Percentiles rank a stretch among this genome's conserved stretches.
Evolutionary conservation across 208 protist species (phyloP).

Genomic region (Leishmania gerbilli): DNA sequence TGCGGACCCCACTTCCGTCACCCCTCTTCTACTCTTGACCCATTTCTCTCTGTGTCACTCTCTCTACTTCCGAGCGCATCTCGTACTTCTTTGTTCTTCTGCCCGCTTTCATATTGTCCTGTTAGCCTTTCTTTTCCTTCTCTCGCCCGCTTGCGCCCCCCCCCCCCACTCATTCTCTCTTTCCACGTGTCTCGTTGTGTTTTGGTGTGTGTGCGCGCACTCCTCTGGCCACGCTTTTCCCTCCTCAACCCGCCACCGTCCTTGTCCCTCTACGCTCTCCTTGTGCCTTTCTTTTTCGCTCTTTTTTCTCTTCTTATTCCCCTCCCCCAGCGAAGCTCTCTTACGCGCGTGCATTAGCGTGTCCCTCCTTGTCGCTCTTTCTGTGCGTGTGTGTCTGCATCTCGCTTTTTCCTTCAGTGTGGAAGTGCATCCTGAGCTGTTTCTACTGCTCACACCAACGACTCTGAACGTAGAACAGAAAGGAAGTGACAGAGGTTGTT

Average conservation of each 20-base stretch:
- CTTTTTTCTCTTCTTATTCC: neutral
- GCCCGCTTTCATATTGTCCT: neutral
- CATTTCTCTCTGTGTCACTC: neutral
- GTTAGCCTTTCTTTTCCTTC: neutral
- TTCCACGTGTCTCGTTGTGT: neutral
- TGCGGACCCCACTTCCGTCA: neutral
- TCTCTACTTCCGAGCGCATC: constrained; percentile 7
- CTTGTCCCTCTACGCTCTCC: neutral
- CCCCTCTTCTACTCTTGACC: neutral
- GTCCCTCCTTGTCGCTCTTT: constrained; percentile 1
- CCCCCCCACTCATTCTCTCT: neutral
- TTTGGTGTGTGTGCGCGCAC: neutral
- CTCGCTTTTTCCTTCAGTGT: neutral
- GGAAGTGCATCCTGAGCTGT: neutral
- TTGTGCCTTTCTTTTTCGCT: neutral
- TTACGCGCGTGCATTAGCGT: neutral
- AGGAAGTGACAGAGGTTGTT: neutral
- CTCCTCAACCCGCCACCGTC: neutral
- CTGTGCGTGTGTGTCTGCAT: neutral
- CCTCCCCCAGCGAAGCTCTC: constrained; percentile 1
- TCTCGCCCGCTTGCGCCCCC: neutral
- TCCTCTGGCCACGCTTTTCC: neutral
- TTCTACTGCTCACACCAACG: neutral
- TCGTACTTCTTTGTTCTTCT: neutral
- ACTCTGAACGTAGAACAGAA: constrained; percentile 5